Evolutionary conservation across 768 basidiomycete species (phyloP).

Genomic region (Pleurotus ostreatus): DNA sequence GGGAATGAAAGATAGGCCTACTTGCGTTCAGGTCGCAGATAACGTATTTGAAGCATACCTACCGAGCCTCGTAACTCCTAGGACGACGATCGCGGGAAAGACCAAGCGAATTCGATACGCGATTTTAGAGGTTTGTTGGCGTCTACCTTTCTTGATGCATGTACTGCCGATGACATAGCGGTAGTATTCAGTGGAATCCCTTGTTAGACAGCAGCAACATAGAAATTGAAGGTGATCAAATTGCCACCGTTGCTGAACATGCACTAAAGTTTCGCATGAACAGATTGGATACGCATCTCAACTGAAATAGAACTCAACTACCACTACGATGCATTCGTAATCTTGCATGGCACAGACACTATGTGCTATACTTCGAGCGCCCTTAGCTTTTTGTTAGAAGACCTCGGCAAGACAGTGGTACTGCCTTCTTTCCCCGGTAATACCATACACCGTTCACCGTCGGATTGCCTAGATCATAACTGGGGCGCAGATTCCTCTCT

Average conservation of each 20-base stretch:
- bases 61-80: conserved; percentile 79
- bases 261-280: not conserved
- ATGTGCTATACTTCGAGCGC: conserved; percentile 90
- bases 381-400: conserved; percentile 86
- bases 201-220: conserved; percentile 88
- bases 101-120: conserved; percentile 80
- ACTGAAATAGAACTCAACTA: conserved; percentile 95
- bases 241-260: no score
- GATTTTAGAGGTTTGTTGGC: conserved; percentile 64
- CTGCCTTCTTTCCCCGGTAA: conserved; percentile 6
- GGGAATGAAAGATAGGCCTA: conserved; percentile 26
- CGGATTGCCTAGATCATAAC: conserved; percentile 65
- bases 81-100: conserved; percentile 47
- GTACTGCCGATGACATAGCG: not conserved
- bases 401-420: conserved; percentile 89
- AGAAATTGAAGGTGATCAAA: conserved; percentile 61
- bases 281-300: conserved; percentile 89
- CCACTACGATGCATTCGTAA: conserved; percentile 84
- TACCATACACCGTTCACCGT: not conserved
- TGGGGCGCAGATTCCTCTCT: conserved; percentile 91
- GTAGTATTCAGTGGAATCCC: conserved; percentile 71
- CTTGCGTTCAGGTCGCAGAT: conserved; percentile 50
- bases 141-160: conserved; percentile 2
- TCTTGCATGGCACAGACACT: conserved; percentile 89
- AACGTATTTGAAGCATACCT: conserved; percentile 69